Base-by-base conservation (phyloP, 805 yeast species). In the Saccharomycopsis selenospora region DNA sequence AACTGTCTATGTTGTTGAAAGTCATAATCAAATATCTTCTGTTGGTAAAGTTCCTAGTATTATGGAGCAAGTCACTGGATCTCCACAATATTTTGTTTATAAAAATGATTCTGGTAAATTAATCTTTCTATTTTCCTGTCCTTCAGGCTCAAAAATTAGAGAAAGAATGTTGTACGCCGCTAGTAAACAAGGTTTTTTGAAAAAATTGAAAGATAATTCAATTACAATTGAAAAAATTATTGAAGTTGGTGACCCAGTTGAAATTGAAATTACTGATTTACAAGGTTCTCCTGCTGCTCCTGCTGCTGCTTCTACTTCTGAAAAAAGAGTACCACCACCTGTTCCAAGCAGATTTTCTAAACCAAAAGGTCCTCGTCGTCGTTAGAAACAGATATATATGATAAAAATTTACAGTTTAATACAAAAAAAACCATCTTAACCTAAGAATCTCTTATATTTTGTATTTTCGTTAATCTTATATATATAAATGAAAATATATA, bases 91-190 rank as follows among this genome's bases (percentile, higher is more conserved):
- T 61, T 76, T 77, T 26, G 55, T 85, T 23, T 75, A 74, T 60
- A 72, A 68, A 43, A 68, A 68, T 52, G 65, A 66, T 1, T 56
- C 55, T 5, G 65, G 61, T 1, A 63, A 69, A 41, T 57, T 59
- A 33, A 77, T 76, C 28, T 89, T 91, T 62, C 77, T 90, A 27
- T 87, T 87, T 61, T 74, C 91, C 5, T 90, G 96, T 64, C 98
- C 99, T 3, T 79, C 95, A 0, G 89, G 90, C 1, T 82, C 96
- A 40, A 82, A 80, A 65, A 93, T 93, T 36, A 85, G 82, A 63
- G 93, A 89, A 46, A 76, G 98, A 58, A 91, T 91, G 97, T 63
- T 89, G 45, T 88, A 89, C 60, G 98, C 99, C 1, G 77, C 95
- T 2, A 83, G 82, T 53, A 83, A 80, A 60, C 72, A 71, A 46